These are phyloP conservation scores for Fusarium praegraminearum DNA, from an alignment of 2,329 filamentous ascomycete genomes.

Conservation along the genomic window DNA sequence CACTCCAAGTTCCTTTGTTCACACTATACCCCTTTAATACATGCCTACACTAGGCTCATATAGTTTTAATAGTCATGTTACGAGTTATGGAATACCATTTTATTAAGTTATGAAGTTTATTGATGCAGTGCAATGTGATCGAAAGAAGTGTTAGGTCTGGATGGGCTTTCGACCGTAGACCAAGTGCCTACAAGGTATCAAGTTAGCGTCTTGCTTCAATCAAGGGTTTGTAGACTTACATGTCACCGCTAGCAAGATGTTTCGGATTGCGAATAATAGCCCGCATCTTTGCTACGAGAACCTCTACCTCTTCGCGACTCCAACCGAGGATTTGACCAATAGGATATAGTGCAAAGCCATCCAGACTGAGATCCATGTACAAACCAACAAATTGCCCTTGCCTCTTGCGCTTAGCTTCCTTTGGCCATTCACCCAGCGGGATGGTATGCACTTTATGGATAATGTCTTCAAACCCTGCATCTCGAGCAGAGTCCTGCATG, in stretches of 20 bases:
- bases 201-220: neutral
- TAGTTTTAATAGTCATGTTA: neutral
- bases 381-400: constrained; percentile 26
- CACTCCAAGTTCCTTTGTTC: neutral
- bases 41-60: neutral
- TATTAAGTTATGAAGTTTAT: neutral
- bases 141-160: fast-evolving
- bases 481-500: constrained; percentile 12
- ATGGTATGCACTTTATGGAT: constrained; percentile 13
- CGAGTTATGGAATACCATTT: neutral
- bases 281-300: constrained; percentile 19
- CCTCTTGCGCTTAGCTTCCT: constrained; percentile 24
- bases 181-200: constrained; percentile 2
- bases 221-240: neutral
- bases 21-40: neutral
- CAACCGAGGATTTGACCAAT: constrained; percentile 25
- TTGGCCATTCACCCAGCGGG: constrained; percentile 28
- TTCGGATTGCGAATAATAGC: constrained; percentile 9
- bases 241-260: constrained; percentile 7
- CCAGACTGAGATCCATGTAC: constrained; percentile 28
- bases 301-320: constrained; percentile 16
- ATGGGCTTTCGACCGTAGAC: constrained; percentile 20
- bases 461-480: constrained; percentile 24
- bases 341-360: constrained; percentile 21
- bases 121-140: too few relatives aligned